phyloP scores from a whole-genome alignment of 805 yeast genomes.

The Lipomyces lipofer region DNA sequence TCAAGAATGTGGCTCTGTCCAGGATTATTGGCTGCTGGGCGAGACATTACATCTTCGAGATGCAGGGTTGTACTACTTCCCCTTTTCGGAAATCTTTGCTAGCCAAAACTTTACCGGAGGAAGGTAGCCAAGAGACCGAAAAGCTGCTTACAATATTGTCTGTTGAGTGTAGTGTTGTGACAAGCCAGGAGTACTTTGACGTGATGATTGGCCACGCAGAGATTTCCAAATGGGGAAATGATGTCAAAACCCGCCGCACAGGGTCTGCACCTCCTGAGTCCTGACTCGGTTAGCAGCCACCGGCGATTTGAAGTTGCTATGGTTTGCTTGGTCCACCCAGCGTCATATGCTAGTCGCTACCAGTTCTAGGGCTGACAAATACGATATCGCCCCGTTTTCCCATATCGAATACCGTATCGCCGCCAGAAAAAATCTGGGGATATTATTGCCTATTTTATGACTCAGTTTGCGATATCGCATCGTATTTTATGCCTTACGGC shows the following conservation, averaged over 20 bases:
- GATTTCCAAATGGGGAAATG: not conserved
- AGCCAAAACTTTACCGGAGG: not conserved
- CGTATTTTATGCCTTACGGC: too few relatives aligned
- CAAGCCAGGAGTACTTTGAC: not conserved
- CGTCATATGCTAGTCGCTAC: not conserved
- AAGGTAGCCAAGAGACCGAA: not conserved
- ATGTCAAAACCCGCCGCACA: not conserved
- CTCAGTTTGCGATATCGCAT: not conserved
- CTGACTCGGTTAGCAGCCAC: too few relatives aligned
- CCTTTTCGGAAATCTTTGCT: not conserved
- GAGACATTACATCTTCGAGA: not conserved
- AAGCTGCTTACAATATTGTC: not conserved
- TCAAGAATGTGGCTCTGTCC: not conserved
- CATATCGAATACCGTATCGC: not conserved
- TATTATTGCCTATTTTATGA: not conserved
- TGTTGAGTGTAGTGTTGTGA: not conserved
- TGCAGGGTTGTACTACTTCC: not conserved
- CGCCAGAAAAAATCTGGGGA: not conserved
- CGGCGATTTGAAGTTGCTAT: too few relatives aligned
- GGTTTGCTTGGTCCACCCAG: not conserved
- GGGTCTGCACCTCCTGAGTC: not conserved
- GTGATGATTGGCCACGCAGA: slow-evolving; percentile 1
- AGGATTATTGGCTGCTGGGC: not conserved
- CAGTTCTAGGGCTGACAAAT: not conserved
- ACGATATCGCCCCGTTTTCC: not conserved